Percentiles rank a stretch among this genome's conserved stretches.
Evolutionary conservation across 2,329 filamentous ascomycete genomes (phyloP).

Genomic region (Purpureocillium lavendulum): DNA sequence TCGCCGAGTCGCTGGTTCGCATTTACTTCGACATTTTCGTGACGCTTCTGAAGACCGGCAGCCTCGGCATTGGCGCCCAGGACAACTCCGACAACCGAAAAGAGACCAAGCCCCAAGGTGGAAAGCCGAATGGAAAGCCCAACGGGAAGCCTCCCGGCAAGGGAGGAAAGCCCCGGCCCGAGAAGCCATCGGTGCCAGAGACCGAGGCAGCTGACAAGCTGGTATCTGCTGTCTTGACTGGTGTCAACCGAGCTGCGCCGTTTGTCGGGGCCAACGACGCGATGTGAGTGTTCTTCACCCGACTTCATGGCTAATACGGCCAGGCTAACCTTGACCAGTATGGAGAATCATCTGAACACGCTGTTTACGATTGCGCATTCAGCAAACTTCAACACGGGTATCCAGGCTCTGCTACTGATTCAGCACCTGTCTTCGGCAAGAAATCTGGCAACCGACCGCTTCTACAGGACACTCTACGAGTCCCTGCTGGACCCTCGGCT

Average conservation of each 20-base stretch:
- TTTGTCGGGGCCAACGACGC: conserved; percentile 77
- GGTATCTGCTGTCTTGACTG: conserved; percentile 82
- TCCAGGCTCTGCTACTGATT: conserved; percentile 90
- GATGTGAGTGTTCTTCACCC: conserved; percentile 39
- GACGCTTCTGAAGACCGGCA: conserved; percentile 60
- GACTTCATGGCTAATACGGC: too few relatives aligned
- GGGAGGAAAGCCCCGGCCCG: conserved; percentile 11
- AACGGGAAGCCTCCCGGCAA: conserved; percentile 14
- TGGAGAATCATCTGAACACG: conserved; percentile 86
- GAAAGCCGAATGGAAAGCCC: conserved; percentile 10
- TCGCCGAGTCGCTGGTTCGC: conserved; percentile 73
- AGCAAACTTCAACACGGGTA: conserved; percentile 96
- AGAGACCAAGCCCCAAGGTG: conserved; percentile 16
- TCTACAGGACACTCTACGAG: conserved; percentile 93
- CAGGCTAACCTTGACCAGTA: conserved; percentile 30
- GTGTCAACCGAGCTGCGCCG: conserved; percentile 91
- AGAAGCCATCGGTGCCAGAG: conserved; percentile 46
- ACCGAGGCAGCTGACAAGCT: conserved; percentile 71
- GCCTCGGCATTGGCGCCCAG: conserved; percentile 27
- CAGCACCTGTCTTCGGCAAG: conserved; percentile 82
- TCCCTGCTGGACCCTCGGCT: conserved; percentile 86
- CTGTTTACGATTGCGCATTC: conserved; percentile 95
- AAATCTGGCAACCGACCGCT: conserved; percentile 76
- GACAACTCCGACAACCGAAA: conserved; percentile 34
- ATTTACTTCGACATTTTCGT: conserved; percentile 93